These are phyloP conservation scores for Eutypa lata DNA, from an alignment of 2,329 filamentous ascomycete species.

Conservation along the genomic window DNA sequence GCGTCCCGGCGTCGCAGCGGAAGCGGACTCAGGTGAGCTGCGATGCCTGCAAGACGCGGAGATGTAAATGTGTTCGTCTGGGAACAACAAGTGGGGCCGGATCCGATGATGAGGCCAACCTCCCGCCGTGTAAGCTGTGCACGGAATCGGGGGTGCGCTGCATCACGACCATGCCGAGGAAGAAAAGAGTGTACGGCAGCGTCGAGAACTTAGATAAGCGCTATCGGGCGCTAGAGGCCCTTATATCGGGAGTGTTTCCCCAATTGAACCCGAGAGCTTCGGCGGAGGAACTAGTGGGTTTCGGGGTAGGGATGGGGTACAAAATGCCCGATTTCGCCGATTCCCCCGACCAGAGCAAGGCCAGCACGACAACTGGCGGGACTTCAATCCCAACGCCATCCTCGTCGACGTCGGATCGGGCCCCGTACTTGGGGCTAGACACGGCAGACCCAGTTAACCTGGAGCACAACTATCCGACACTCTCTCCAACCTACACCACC, in stretches of 20 bases:
- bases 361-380: not conserved
- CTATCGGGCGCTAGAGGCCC: slow-evolving; percentile 38
- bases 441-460: slow-evolving; percentile 7
- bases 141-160: slow-evolving; percentile 34
- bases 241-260: slow-evolving; percentile 39
- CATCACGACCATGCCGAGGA: slow-evolving; percentile 40
- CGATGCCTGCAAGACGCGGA: slow-evolving; percentile 33
- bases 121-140: slow-evolving; percentile 36
- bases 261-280: slow-evolving; percentile 33
- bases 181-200: slow-evolving; percentile 42
- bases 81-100: slow-evolving; percentile 1
- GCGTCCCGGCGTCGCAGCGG: slow-evolving; percentile 32
- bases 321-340: slow-evolving; percentile 30
- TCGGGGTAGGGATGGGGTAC: slow-evolving; percentile 35
- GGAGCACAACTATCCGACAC: slow-evolving; percentile 8
- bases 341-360: slow-evolving; percentile 1
- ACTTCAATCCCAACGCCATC: not conserved
- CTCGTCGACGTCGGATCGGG: not conserved
- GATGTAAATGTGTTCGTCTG: slow-evolving; percentile 32
- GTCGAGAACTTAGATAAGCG: slow-evolving; percentile 41
- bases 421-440: slow-evolving; percentile 3
- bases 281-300: slow-evolving; percentile 35
- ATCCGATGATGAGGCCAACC: slow-evolving; percentile 6
- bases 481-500: slow-evolving; percentile 14
- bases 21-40: slow-evolving; percentile 33